Conservation (phyloP, 2,329 filamentous ascomycete species). For the Lithohypha guttulata region DNA sequence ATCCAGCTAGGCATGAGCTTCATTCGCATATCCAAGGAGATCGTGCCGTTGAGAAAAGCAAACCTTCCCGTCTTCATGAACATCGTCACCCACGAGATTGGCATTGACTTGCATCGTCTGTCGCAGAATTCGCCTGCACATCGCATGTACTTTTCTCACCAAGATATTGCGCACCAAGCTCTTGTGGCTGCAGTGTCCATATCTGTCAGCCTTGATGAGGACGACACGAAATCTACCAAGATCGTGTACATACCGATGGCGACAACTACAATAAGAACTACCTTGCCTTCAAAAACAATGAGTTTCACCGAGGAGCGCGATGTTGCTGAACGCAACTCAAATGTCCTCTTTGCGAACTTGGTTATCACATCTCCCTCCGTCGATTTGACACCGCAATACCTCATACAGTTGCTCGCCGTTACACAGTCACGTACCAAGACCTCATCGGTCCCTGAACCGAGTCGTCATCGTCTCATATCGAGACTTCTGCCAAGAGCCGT, state of each 20-base stretch:
- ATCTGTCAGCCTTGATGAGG: conserved; percentile 81
- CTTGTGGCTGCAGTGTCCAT: conserved; percentile 85
- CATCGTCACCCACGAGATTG: conserved; percentile 90
- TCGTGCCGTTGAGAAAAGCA: conserved; percentile 56
- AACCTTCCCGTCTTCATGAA: conserved; percentile 70
- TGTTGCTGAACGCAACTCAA: conserved; percentile 77
- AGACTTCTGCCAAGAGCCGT: conserved; percentile 86
- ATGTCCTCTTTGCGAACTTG: conserved; percentile 91
- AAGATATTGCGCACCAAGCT: conserved; percentile 90
- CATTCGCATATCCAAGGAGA: conserved; percentile 71
- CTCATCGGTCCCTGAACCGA: conserved; percentile 33
- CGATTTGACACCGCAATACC: conserved; percentile 81
- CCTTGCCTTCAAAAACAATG: conserved; percentile 85
- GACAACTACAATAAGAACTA: conserved; percentile 88
- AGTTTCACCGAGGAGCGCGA: conserved; percentile 60
- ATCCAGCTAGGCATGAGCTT: conserved; percentile 92
- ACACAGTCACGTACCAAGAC: conserved; percentile 47
- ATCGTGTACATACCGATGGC: conserved; percentile 94
- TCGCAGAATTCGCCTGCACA: conserved; percentile 89
- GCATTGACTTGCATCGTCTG: conserved; percentile 80
- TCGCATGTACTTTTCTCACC: conserved; percentile 92
- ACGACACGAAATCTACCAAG: conserved; percentile 72
- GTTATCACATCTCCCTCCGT: conserved; percentile 93
- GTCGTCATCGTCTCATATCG: conserved; percentile 61
- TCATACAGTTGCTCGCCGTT: conserved; percentile 73